Evolutionary conservation across 345 rosid species (phyloP).

Genomic region (Arabidopsis thaliana): DNA sequence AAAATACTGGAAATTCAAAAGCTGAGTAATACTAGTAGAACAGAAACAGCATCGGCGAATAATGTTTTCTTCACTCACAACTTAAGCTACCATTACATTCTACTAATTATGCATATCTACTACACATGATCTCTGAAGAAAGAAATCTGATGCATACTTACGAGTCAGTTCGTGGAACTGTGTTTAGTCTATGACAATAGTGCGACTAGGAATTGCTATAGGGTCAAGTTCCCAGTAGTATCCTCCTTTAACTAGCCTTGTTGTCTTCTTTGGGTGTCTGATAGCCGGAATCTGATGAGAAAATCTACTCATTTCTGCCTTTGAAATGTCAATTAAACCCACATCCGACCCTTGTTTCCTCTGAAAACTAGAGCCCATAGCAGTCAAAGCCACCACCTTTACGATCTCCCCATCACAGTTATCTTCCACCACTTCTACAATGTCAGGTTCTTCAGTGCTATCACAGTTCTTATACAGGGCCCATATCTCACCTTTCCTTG

Average conservation of each 20-base stretch:
- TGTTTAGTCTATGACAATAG: slow-evolving; percentile 32
- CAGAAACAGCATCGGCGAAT: neutral
- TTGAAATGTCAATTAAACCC: slow-evolving; percentile 44
- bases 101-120: slow-evolving; percentile 13
- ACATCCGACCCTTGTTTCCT: slow-evolving; percentile 46
- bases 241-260: slow-evolving; percentile 21
- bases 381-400: slow-evolving; percentile 46
- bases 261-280: slow-evolving; percentile 37
- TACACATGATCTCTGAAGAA: slow-evolving; percentile 12
- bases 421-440: slow-evolving; percentile 60
- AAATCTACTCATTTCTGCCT: slow-evolving; percentile 51
- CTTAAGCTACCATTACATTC: slow-evolving; percentile 1
- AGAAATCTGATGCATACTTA: slow-evolving; percentile 10
- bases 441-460: slow-evolving; percentile 48
- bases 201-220: slow-evolving; percentile 48
- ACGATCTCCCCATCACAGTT: slow-evolving; percentile 30
- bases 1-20: too few species aligned
- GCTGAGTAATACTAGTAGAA: neutral
- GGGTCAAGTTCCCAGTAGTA: slow-evolving; percentile 64
- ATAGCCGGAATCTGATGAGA: slow-evolving; percentile 64
- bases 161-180: neutral
- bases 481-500: slow-evolving; percentile 68
- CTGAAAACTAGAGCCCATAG: slow-evolving; percentile 29
- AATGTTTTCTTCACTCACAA: neutral
- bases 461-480: slow-evolving; percentile 53